phyloP scores from a whole-genome alignment of 805 yeast species.

The Ogataea methanolica region DNA sequence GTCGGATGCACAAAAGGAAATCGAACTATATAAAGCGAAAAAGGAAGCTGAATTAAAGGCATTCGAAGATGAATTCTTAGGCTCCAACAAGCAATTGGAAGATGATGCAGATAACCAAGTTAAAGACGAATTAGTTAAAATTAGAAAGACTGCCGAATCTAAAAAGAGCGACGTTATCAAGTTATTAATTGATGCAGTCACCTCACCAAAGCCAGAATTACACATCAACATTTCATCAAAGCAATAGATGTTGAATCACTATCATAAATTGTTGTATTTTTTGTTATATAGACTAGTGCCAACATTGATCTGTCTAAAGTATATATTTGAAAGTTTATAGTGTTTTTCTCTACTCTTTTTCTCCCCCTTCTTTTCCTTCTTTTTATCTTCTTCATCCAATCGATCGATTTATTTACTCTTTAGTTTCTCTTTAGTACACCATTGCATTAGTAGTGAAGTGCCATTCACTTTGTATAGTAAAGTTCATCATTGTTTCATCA shows the following conservation, averaged over 20 bases:
- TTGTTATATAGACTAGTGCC: no score
- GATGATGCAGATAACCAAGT: slow-evolving; percentile 74
- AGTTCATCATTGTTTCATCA: no score
- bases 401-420: no score
- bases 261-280: no score
- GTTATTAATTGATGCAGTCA: slow-evolving; percentile 74
- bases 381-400: neutral
- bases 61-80: slow-evolving; percentile 68
- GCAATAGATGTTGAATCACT: neutral
- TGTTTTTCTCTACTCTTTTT: no score
- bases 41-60: slow-evolving; percentile 79
- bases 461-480: no score
- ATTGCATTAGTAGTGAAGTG: no score
- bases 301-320: no score
- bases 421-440: no score
- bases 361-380: neutral
- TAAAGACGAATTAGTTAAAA: slow-evolving; percentile 60
- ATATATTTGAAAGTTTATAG: no score
- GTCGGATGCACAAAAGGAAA: slow-evolving; percentile 86
- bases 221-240: slow-evolving; percentile 51
- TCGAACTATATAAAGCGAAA: slow-evolving; percentile 75
- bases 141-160: slow-evolving; percentile 56
- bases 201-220: slow-evolving; percentile 73
- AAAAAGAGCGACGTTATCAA: slow-evolving; percentile 68
- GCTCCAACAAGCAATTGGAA: slow-evolving; percentile 72